phyloP scores from a whole-genome alignment of 2,329 filamentous ascomycete genomes.

The Raffaelea albimanens region DNA sequence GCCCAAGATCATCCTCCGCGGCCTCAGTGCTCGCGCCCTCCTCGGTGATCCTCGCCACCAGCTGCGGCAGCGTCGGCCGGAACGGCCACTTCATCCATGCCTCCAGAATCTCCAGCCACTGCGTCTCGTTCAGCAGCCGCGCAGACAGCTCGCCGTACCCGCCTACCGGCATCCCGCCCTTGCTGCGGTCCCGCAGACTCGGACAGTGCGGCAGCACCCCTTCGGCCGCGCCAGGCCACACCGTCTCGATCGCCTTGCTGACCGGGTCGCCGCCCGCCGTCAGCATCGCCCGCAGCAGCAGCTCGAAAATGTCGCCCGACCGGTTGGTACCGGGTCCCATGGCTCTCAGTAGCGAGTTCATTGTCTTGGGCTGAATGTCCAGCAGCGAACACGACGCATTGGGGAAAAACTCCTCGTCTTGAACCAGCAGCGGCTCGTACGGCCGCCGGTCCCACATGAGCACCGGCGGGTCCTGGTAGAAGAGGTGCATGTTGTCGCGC shows the following conservation, averaged over 20 bases:
- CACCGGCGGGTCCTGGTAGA: constrained; percentile 37
- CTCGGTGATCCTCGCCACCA: constrained; percentile 32
- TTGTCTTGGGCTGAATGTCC: constrained; percentile 54
- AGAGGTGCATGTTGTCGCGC: constrained; percentile 45
- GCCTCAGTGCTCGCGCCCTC: constrained; percentile 17
- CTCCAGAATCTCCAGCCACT: constrained; percentile 49
- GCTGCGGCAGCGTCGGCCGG: constrained; percentile 35
- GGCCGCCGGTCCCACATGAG: constrained; percentile 61
- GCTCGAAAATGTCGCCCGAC: constrained; percentile 40
- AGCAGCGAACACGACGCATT: constrained; percentile 46
- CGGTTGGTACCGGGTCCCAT: constrained; percentile 29
- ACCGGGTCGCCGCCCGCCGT: constrained; percentile 24
- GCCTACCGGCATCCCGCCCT: constrained; percentile 33
- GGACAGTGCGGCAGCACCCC: constrained; percentile 39
- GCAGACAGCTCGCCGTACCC: constrained; percentile 32
- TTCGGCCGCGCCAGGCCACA: constrained; percentile 53
- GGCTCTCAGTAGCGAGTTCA: constrained; percentile 38
- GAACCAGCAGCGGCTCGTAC: constrained; percentile 57
- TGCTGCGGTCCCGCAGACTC: constrained; percentile 35
- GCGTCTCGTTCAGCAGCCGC: constrained; percentile 39
- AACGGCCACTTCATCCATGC: constrained; percentile 61
- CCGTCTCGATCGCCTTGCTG: constrained; percentile 32
- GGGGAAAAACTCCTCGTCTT: constrained; percentile 58
- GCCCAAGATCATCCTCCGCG: constrained; percentile 10
- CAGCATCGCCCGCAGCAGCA: constrained; percentile 37